Evolutionary conservation across 257 asterid species (phyloP).

Genomic region (Mentha longifolia): DNA sequence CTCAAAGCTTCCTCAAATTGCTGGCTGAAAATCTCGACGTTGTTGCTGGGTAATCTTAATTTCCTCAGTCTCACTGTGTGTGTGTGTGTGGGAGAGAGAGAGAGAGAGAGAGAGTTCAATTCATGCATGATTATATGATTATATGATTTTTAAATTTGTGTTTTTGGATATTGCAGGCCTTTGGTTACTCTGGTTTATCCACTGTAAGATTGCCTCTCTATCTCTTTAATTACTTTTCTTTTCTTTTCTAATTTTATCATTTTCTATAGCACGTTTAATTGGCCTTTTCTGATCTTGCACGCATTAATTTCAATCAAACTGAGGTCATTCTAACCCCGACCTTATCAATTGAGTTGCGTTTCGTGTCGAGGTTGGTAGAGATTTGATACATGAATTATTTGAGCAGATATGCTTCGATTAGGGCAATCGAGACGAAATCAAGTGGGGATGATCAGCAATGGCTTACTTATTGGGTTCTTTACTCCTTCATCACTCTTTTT

Average conservation of each 20-base stretch:
- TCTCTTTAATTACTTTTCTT: neutral
- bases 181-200: conserved; percentile 89
- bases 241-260: neutral
- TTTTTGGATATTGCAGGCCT: conserved; percentile 64
- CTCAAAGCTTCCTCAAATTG: conserved; percentile 65
- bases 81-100: neutral
- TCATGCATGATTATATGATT: neutral
- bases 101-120: neutral
- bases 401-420: conserved; percentile 80
- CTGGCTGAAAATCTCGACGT: conserved; percentile 62
- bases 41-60: conserved; percentile 73
- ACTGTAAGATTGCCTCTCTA: conserved; percentile 65
- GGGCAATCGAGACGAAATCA: conserved; percentile 84
- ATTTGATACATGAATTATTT: conserved; percentile 12
- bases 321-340: no score
- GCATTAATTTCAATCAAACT: neutral
- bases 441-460: conserved; percentile 85
- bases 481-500: conserved; percentile 89
- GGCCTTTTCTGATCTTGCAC: neutral
- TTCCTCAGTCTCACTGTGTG: neutral
- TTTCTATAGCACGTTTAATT: neutral
- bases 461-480: conserved; percentile 96
- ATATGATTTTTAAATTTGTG: neutral
- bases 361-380: neutral
- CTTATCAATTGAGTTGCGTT: no score